Evolutionary conservation across 306 rosid species (phyloP).

Genomic region (Ormosia emarginata): DNA sequence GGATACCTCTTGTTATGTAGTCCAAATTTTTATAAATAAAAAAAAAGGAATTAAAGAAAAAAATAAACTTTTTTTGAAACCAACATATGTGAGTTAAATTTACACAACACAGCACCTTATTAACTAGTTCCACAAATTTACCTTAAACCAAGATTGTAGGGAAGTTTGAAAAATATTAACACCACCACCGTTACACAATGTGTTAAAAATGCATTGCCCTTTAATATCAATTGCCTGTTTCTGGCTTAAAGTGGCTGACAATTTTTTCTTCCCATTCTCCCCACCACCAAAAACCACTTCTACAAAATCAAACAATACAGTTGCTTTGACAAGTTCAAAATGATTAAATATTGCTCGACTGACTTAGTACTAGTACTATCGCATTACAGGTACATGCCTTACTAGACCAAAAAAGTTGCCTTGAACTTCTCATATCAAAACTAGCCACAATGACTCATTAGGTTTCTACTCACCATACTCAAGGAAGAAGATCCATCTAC

Average conservation of each 20-base stretch:
- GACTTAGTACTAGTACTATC: not conserved
- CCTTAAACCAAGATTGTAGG: not conserved
- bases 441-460: not conserved
- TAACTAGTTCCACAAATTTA: not conserved
- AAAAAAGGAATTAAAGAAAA: no score
- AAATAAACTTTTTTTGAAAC: not conserved
- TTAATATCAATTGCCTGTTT: not conserved
- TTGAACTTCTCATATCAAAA: not conserved
- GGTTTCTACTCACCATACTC: not conserved
- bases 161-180: not conserved
- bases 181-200: not conserved
- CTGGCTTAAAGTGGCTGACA: not conserved
- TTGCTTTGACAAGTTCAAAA: not conserved
- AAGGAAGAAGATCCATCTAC: not conserved
- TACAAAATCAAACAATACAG: not conserved
- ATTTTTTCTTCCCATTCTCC: not conserved
- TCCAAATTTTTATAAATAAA: no score
- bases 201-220: not conserved
- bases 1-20: no score
- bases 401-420: not conserved
- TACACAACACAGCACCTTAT: not conserved
- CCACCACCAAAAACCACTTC: not conserved
- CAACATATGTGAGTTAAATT: not conserved
- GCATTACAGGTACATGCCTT: not conserved
- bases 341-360: not conserved